phyloP scores from a whole-genome alignment of 345 rosid species.

The Eucalyptus marginata region DNA sequence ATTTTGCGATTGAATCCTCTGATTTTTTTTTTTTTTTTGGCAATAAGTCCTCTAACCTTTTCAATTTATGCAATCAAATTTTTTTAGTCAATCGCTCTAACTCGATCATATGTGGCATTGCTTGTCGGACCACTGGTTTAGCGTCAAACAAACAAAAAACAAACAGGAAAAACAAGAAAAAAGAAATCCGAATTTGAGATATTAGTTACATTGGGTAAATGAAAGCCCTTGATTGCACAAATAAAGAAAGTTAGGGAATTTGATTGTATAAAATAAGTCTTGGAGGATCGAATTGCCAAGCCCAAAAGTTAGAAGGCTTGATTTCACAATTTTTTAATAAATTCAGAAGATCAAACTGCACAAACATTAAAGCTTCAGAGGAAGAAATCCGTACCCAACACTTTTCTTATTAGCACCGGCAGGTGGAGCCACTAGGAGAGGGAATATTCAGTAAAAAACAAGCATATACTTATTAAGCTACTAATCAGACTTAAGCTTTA shows the following conservation, averaged over 20 bases:
- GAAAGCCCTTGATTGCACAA: background rate
- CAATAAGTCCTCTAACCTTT: background rate
- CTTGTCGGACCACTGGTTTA: background rate
- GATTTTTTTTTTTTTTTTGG: too few relatives aligned
- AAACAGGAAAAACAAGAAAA: background rate
- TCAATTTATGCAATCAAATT: background rate
- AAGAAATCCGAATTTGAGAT: background rate
- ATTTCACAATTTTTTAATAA: too few relatives aligned
- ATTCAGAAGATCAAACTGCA: background rate
- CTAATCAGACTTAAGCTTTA: background rate
- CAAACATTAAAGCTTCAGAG: background rate
- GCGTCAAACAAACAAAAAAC: background rate
- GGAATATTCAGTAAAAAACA: background rate
- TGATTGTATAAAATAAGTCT: too few relatives aligned
- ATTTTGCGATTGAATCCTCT: background rate
- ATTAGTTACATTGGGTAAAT: background rate
- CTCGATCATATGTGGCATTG: background rate
- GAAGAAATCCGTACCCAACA: background rate
- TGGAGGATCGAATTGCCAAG: too few relatives aligned
- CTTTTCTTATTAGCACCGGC: background rate
- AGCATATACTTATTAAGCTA: background rate
- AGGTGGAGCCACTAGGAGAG: background rate
- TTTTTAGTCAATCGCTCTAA: background rate
- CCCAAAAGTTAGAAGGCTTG: too few relatives aligned
- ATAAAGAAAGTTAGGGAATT: too few relatives aligned